Percentiles rank a stretch among this genome's conserved stretches.
Evolutionary conservation across 257 asterid species (phyloP).

Genomic region (Solanum bukasovii): DNA sequence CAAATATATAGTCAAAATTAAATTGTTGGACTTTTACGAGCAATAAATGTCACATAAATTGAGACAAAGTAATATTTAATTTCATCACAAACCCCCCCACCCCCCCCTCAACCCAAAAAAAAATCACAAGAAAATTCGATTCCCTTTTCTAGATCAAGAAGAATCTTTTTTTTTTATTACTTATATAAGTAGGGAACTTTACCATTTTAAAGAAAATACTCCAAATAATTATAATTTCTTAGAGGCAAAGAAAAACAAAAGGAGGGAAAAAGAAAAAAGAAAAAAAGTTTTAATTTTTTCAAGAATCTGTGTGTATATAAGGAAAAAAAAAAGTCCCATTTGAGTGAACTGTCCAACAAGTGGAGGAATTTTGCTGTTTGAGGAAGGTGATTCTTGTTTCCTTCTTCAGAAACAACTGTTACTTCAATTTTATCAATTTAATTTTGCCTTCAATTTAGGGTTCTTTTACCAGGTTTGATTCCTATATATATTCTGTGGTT

Average conservation of each 20-base stretch:
- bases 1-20: too few species aligned
- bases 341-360: background rate
- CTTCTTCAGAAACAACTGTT: conserved; percentile 18
- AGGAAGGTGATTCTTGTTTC: conserved; percentile 9
- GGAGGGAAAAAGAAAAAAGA: background rate
- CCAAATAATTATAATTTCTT: background rate
- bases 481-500: background rate
- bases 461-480: background rate
- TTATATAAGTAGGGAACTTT: background rate
- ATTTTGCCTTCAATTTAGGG: conserved; percentile 17
- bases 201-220: background rate
- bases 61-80: background rate
- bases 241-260: background rate
- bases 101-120: background rate
- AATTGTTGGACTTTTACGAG: too few species aligned
- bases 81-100: background rate
- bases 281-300: background rate
- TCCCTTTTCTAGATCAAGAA: background rate
- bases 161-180: background rate
- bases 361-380: background rate
- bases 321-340: background rate
- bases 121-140: background rate
- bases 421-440: conserved; percentile 25
- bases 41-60: background rate
- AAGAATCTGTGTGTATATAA: background rate